These are phyloP conservation scores for Rubia balearica DNA, from an alignment of 305 asterid species.

Conservation along the genomic window DNA sequence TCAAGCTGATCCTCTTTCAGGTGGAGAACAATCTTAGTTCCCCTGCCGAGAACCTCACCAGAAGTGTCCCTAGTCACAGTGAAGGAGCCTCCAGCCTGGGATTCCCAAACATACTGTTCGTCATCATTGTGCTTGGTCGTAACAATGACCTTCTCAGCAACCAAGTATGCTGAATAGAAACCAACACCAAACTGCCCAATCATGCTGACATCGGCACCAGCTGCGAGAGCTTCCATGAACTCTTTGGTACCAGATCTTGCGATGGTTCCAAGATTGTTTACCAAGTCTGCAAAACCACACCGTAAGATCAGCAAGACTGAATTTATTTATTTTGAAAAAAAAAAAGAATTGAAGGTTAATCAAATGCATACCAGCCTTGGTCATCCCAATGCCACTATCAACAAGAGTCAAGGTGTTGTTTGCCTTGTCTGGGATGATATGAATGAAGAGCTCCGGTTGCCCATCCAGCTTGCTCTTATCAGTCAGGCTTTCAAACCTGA, in stretches of 20 bases:
- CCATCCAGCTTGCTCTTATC: slow-evolving; percentile 79
- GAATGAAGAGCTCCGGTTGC: slow-evolving; percentile 80
- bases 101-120: slow-evolving; percentile 84
- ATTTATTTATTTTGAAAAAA: no score
- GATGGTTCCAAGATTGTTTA: slow-evolving; percentile 80
- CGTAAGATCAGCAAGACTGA: neutral
- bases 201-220: slow-evolving; percentile 96
- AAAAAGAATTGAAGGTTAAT: no score
- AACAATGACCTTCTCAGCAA: slow-evolving; percentile 75
- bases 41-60: slow-evolving; percentile 69
- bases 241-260: slow-evolving; percentile 90
- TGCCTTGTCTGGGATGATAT: slow-evolving; percentile 73
- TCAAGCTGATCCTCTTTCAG: slow-evolving; percentile 83
- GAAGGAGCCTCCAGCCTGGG: slow-evolving; percentile 75
- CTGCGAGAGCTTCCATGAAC: slow-evolving; percentile 82
- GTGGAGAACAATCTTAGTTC: slow-evolving; percentile 58
- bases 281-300: slow-evolving; percentile 46
- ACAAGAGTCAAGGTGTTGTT: slow-evolving; percentile 54
- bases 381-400: slow-evolving; percentile 86
- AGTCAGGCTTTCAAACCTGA: slow-evolving; percentile 67
- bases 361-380: slow-evolving; percentile 55
- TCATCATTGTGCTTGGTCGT: slow-evolving; percentile 77
- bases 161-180: slow-evolving; percentile 79
- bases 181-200: slow-evolving; percentile 93
- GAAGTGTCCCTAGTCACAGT: slow-evolving; percentile 63